Base-by-base conservation (phyloP, 192 early-diverging fungal species). In the Rhizophagus clarus region DNA sequence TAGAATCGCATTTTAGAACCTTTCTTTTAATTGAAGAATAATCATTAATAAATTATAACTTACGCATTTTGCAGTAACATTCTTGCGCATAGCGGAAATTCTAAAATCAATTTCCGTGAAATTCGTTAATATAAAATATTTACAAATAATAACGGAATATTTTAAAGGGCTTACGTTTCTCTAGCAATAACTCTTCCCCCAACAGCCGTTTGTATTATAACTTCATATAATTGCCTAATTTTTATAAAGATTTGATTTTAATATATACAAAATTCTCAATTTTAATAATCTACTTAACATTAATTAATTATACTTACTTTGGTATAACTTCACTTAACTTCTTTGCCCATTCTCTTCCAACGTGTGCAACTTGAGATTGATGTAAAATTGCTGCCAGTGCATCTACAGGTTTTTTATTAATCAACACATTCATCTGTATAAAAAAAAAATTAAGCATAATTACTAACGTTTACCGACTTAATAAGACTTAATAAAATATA, bases 31-130 rank as follows among this genome's bases (percentile, higher is more conserved):
- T n/a, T 14, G n/a, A 37, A 12, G 73, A 34, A 45, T 4, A 40
- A 6, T 66, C 8, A 29, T 22, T 34, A 17, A 34, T 9, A 28
- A 10, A 24, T 45, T 22, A 77, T 4, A 45, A 49, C 90, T 86
- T 89, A 91, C 89, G 79, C 94, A 96, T 86, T 97, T 99, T 24
- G 97, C 97, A 37, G 94, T 97, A 51, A 99, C 97, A 82, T 99
- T 95, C 82, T 99, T 99, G 22, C 97, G 89, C 37, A 96, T 79
- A 15, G 97, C 94, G 70, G 88, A 88, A 77, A 99, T 85, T 3
- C 91, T 92, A 83, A 29, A 76, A 24, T 11, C 6, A 37, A 17
- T 8, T 26, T 14, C 4, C 4, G 60, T 22, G 37, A 56, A 66
- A 40, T 32, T 62, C 15, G 10, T 61, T n/a, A 75, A 32, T 15